A percentile compares a stretch with the other conserved stretches of the same genome.
Evolutionary conservation across 192 early-diverging fungal genomes (phyloP).

Genomic region (Coemansia sp.): DNA sequence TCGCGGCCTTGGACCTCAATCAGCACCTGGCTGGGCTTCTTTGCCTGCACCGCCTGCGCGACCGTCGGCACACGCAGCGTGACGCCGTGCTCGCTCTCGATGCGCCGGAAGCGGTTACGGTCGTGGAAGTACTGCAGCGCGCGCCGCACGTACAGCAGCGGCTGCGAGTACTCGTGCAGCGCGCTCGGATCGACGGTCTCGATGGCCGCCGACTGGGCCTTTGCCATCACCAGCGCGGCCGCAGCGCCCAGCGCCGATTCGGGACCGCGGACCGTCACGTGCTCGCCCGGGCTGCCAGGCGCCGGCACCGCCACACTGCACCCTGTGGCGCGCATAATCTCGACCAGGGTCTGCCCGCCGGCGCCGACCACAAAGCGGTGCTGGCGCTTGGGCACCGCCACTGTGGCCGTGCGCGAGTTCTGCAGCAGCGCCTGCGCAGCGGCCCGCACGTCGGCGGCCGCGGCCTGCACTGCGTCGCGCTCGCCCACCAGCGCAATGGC

Average conservation of each 20-base stretch:
- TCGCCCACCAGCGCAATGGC: constrained; percentile 78
- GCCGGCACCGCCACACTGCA: constrained; percentile 83
- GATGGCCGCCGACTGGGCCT: constrained; percentile 71
- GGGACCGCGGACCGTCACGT: constrained; percentile 77
- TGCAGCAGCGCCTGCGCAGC: constrained; percentile 61
- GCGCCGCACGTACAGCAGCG: constrained; percentile 58
- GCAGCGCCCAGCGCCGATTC: constrained; percentile 64
- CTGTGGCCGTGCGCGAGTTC: constrained; percentile 59
- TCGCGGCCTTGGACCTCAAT: constrained; percentile 78
- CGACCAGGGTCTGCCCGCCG: constrained; percentile 70
- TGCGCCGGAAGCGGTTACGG: constrained; percentile 64
- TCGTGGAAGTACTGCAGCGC: constrained; percentile 75
- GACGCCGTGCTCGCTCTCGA: constrained; percentile 68
- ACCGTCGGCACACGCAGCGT: constrained; percentile 56
- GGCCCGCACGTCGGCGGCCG: constrained; percentile 58
- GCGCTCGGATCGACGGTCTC: constrained; percentile 65
- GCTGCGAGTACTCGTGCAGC: constrained; percentile 52
- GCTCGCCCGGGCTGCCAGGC: constrained; percentile 63
- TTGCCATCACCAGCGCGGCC: constrained; percentile 75
- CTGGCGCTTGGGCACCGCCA: constrained; percentile 84
- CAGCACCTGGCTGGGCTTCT: constrained; percentile 47
- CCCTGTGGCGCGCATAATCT: constrained; percentile 81
- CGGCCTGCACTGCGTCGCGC: constrained; percentile 61
- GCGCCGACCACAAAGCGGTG: constrained; percentile 88
- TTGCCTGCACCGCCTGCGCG: constrained; percentile 24